Base-by-base conservation (phyloP, 805 yeast species). In the Candida peoriensis region DNA sequence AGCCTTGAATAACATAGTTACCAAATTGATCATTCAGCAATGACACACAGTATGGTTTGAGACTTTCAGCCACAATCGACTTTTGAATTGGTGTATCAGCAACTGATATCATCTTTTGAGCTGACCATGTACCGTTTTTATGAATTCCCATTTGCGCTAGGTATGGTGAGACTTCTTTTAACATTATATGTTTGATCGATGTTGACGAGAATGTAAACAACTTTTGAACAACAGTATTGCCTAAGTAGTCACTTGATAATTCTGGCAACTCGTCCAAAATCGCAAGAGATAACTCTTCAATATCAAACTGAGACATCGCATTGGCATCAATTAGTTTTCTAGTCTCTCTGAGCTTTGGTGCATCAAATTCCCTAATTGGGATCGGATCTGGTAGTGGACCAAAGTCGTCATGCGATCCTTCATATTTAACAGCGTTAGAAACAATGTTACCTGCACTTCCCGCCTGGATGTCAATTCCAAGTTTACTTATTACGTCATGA, bases 81-180 rank as follows among this genome's bases (percentile, higher is more conserved):
- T 76, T 81, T 49, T 78, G 85, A 32, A 74, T 70, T 28, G 70
- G 77, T 32, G 76, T 77, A 43, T 70, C 61, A 4, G 87, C 81
- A 29, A 79, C 78, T 45, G 78, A 82, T 47, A 93, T 88, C 59
- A 93, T 81, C 60, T 90, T 93, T 60, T 93, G 98, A 17, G 96
- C 95, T 2, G 97, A 97, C 98, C 98, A 93, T 5, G 98, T 93
- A 42, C 98, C 98, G 58, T 93, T 93, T 54, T 93, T 93, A 63
- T 93, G 98, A 37, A 87, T 81, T 48, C 97, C 93, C 69, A 90
- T 81, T 48, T 87, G 94, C 1, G 96, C 85, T 43, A 93, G 66
- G 52, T 72, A 85, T 19, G 89, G 94, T 4, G 81, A 66, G 26
- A 94, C 75, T 44, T 74, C 75, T 50, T 81, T 76, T 37, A 93